These are phyloP conservation scores for Mucor racemosus DNA, from an alignment of 371 early-diverging fungal species.

Conservation along the genomic window DNA sequence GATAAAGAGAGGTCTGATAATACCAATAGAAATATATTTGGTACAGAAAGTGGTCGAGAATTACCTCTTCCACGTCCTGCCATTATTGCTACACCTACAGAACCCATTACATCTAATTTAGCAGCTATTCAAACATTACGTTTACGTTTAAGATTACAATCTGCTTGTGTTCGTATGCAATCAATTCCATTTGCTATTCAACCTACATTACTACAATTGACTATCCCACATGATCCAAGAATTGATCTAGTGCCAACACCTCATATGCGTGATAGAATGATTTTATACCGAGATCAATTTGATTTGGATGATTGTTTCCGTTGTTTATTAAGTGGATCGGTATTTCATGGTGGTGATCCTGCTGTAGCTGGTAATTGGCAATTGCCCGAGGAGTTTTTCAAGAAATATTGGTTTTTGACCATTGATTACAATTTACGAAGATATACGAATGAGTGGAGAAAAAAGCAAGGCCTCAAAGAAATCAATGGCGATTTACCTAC, in stretches of 20 bases:
- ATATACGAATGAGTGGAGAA: slow-evolving; percentile 38
- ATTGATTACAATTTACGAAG: slow-evolving; percentile 48
- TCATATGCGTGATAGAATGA: slow-evolving; percentile 66
- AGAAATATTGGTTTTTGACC: slow-evolving; percentile 59
- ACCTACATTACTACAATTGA: slow-evolving; percentile 49
- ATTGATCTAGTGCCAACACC: slow-evolving; percentile 66
- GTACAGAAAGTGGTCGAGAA: not conserved
- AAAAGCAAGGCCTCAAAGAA: slow-evolving; percentile 35
- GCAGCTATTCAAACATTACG: slow-evolving; percentile 53
- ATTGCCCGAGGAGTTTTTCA: slow-evolving; percentile 59
- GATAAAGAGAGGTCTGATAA: not conserved
- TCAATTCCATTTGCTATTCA: slow-evolving; percentile 39
- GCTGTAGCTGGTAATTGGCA: slow-evolving; percentile 61
- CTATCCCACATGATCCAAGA: slow-evolving; percentile 64
- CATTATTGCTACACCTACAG: slow-evolving; percentile 1
- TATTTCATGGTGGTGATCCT: slow-evolving; percentile 64
- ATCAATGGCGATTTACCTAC: slow-evolving; percentile 14
- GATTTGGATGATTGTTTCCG: slow-evolving; percentile 63
- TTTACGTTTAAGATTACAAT: slow-evolving; percentile 44
- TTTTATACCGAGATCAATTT: slow-evolving; percentile 57
- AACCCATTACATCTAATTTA: slow-evolving; percentile 34
- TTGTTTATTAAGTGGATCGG: slow-evolving; percentile 51
- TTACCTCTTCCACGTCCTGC: not conserved
- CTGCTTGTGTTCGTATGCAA: slow-evolving; percentile 37
- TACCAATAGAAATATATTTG: not conserved